Conservation (phyloP, 768 basidiomycete species). For the Sutorius australiensis region DNA sequence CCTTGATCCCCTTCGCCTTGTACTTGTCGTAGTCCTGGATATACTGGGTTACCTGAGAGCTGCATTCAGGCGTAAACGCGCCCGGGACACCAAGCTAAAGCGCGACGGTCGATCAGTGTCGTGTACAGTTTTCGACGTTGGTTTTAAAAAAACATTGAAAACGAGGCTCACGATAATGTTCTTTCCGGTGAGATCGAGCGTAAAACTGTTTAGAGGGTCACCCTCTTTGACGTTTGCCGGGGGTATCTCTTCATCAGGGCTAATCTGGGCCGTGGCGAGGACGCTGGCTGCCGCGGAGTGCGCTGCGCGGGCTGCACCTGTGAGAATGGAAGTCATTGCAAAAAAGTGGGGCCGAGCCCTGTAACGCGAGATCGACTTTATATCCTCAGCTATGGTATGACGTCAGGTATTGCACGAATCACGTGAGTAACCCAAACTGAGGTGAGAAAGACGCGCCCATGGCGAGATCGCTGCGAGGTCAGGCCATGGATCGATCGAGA, state of each 20-base stretch:
- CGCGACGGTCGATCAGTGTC: neutral
- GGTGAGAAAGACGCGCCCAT: neutral
- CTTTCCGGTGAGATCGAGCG: slow-evolving; percentile 52
- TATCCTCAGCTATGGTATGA: neutral
- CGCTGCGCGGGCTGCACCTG: slow-evolving; percentile 47
- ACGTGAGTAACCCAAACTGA: neutral
- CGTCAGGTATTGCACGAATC: neutral
- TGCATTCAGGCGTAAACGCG: slow-evolving; percentile 73
- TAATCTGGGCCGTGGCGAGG: slow-evolving; percentile 44
- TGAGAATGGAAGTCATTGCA: slow-evolving; percentile 47
- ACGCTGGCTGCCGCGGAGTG: slow-evolving; percentile 53
- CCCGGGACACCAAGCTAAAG: slow-evolving; percentile 69
- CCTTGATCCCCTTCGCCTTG: slow-evolving; percentile 71
- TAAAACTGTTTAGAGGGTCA: slow-evolving; percentile 39
- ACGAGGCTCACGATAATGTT: slow-evolving; percentile 53
- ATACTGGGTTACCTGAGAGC: slow-evolving; percentile 59
- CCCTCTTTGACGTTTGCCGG: slow-evolving; percentile 55
- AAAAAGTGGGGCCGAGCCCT: neutral
- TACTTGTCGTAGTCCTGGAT: slow-evolving; percentile 64
- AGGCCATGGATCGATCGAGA: neutral
- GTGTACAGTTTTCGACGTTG: neutral
- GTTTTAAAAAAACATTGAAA: neutral
- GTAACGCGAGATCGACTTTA: neutral
- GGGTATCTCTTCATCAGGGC: slow-evolving; percentile 41
- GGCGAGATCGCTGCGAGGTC: neutral